Evolutionary conservation across 2,329 filamentous ascomycete species (phyloP).

Genomic region (Fusarium solani-melongenae): DNA sequence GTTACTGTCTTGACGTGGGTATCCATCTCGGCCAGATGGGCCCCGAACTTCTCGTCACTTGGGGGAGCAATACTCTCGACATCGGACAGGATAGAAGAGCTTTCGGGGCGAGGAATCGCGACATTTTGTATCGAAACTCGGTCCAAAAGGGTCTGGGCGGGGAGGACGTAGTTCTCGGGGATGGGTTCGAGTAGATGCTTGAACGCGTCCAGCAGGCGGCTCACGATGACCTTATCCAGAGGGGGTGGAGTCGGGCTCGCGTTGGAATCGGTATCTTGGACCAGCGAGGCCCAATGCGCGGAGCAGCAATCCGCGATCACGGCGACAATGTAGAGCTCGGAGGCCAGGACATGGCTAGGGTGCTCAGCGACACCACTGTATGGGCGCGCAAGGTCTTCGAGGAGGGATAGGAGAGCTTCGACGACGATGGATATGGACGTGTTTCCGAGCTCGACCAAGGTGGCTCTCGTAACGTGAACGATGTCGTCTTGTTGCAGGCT

Average conservation of each 20-base stretch:
- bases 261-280: constrained; percentile 40
- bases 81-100: constrained; percentile 27
- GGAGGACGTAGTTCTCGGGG: constrained; percentile 66
- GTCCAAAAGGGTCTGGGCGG: constrained; percentile 68
- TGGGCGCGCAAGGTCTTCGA: constrained; percentile 68
- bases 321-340: constrained; percentile 72
- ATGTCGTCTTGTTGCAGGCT: constrained; percentile 71
- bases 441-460: constrained; percentile 69
- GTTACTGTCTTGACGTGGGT: constrained; percentile 65
- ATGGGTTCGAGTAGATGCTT: constrained; percentile 69
- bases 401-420: constrained; percentile 65
- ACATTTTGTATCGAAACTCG: constrained; percentile 55
- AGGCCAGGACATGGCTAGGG: constrained; percentile 69
- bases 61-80: constrained; percentile 20
- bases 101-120: constrained; percentile 47
- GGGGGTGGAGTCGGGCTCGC: constrained; percentile 47
- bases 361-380: constrained; percentile 64
- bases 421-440: constrained; percentile 65
- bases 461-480: constrained; percentile 69
- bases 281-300: constrained; percentile 66
- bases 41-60: constrained; percentile 43
- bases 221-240: constrained; percentile 63
- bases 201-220: constrained; percentile 65
- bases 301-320: constrained; percentile 74
- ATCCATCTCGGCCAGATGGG: constrained; percentile 62